Evolutionary conservation across 306 rosid genomes (phyloP), one percentile per base, ranked within the genome.

Genomic region (Leucaena leucocephala): DNA sequence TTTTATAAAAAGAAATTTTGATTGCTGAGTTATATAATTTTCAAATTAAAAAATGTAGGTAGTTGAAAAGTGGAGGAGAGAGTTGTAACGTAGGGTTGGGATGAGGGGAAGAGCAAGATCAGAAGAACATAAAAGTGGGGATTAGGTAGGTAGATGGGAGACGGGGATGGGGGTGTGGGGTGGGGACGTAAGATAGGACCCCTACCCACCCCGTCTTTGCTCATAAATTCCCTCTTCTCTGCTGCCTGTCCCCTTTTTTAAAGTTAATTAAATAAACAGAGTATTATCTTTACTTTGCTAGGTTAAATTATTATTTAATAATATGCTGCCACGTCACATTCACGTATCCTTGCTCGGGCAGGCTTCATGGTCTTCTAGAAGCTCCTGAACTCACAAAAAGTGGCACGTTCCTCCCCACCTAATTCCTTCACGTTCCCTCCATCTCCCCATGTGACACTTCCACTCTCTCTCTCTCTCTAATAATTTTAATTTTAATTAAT

Each of bases 181-280:
- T 27, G 46, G 55, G 79, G 82, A 85, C 81, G 82, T 82, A 76
- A 66, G 65, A 69, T 9, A 21, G 57, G 64, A 6, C 80, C 74
- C 85, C 80, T 36, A 80, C 82, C 71, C 50, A 5, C 76, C 54
- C 81, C 69, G 85, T 78, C 88, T 78, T 59, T 82, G 70, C 79
- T 81, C 88, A 77, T 85, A 34, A 74, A 74, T 54, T 61, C 75
- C 43, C 61, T 7, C 45, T 42, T 49, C 19, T 48, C 63, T 34
- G 6, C 42, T 49, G 33, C 19, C 8, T 71, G 62, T 49, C 50
- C 6, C 35, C 64, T 1, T 59, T 3, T 22, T 19, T 21, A 16
- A 46, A n/a, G n/a, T n/a, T 54, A 54, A 54, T 54, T 2, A 21
- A 59, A 27, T 59, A 12, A 27, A 27, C 1, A 27, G 27, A 27